phyloP scores from a whole-genome alignment of 768 basidiomycete species.

The Saitozyma sp. region DNA sequence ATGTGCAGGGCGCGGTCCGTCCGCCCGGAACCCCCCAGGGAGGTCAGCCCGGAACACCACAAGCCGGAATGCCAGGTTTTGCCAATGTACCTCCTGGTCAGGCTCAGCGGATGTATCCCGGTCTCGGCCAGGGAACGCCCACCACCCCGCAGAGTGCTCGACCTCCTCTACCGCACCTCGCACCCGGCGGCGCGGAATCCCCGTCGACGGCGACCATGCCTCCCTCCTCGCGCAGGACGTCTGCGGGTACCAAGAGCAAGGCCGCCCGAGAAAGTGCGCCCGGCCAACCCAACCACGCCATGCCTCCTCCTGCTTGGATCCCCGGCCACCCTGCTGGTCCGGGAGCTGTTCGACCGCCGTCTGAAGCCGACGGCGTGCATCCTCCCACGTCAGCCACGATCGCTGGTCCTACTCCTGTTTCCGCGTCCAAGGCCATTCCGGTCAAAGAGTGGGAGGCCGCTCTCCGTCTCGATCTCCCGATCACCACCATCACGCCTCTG shows the following conservation, averaged over 20 bases:
- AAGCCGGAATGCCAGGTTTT: not conserved
- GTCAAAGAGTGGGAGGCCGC: constrained; percentile 43
- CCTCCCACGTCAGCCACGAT: constrained; percentile 4
- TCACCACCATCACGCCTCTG: constrained; percentile 65
- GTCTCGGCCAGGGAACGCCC: no score
- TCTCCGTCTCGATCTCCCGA: constrained; percentile 58
- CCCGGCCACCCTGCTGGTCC: constrained; percentile 8
- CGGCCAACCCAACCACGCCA: not conserved
- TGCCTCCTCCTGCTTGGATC: constrained; percentile 35
- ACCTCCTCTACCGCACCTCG: no score
- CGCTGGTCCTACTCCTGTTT: constrained; percentile 10
- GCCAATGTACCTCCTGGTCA: not conserved
- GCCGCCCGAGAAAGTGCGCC: no score
- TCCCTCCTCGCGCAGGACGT: no score
- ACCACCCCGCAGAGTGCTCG: no score
- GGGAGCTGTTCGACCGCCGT: constrained; percentile 1
- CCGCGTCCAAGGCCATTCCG: constrained; percentile 16
- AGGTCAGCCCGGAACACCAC: not conserved
- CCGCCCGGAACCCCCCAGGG: no score
- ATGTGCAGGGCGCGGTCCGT: not conserved
- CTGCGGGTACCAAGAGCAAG: no score
- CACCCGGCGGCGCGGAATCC: no score
- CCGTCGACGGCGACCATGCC: no score
- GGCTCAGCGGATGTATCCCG: no score
- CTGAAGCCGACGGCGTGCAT: not conserved